Evolutionary conservation across 2,329 filamentous ascomycete species (phyloP), one percentile per base, ranked within the genome.

Genomic region (Proliferodiscus dingleyae): DNA sequence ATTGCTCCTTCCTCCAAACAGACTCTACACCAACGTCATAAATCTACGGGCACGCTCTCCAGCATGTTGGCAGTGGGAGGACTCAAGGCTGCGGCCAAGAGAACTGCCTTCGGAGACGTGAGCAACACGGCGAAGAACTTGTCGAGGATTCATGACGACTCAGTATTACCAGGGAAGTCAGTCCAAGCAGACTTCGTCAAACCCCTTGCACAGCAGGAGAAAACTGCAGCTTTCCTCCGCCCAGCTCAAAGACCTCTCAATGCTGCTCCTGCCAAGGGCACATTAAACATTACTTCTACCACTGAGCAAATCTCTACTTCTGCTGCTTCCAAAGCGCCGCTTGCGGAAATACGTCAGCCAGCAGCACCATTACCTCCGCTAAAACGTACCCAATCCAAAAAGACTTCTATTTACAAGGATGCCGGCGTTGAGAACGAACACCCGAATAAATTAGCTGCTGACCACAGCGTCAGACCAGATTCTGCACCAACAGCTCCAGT

Each of bases 91-190:
- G 74, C 78, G 46, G 73, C 82, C 45, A 93, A 90, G 71, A 82
- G 89, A 55, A 81, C 83, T 51, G 87, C 81, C 10, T 89, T 94
- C 66, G 86, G 80, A 40, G 89, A 95, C 64, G 77, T 93, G 51
- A 93, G 86, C 72, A 91, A 90, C 61, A 81, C 75, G 0, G 43
- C 62, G 28, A 68, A 68, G 51, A 50, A 59, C 24, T 49, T 64
- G 24, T 62, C 64, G 15, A 56, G 60, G 3, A 66, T 62, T 41
- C 77, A 78, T 57, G 81, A 85, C 63, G 81, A 85, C 57, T 71
- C 71, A 29, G 69, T 68, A 42, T 61, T 78, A 21, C 55, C 63
- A 22, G 68, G 66, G 47, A 79, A 78, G 61, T 66, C 68, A 16
- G 45, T 43, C 28, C 47, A 52, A 7, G 37, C 36, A 16, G 58